A percentile compares a stretch with the other conserved stretches of the same genome.
Evolutionary conservation across 1,139 yeast species (phyloP).

Genomic region (Candida sanyaensis): DNA sequence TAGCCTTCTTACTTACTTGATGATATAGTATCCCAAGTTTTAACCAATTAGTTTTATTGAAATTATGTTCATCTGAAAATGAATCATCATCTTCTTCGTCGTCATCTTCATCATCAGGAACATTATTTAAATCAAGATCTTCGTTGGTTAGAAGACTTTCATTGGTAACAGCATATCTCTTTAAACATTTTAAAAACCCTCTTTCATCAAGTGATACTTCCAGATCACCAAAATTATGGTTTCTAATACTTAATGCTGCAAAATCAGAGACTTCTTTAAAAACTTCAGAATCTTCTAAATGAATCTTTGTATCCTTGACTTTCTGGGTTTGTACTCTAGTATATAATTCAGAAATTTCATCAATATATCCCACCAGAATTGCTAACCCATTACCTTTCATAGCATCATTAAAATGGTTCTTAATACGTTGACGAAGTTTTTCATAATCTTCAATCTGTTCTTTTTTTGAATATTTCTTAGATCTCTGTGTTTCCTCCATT

Average conservation of each 20-base stretch:
- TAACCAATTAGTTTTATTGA: slow-evolving; percentile 56
- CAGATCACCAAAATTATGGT: slow-evolving; percentile 55
- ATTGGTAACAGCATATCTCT: slow-evolving; percentile 31
- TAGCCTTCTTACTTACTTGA: slow-evolving; percentile 48
- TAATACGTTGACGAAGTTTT: slow-evolving; percentile 22
- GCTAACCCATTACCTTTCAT: slow-evolving; percentile 37
- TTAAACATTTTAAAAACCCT: slow-evolving; percentile 46
- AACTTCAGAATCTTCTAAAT: slow-evolving; percentile 40
- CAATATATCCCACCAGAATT: slow-evolving; percentile 27
- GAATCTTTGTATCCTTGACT: slow-evolving; percentile 25
- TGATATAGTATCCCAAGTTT: slow-evolving; percentile 58
- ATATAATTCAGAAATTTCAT: slow-evolving; percentile 31
- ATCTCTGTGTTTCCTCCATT: slow-evolving; percentile 1
- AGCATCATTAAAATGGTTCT: slow-evolving; percentile 27
- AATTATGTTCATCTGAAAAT: slow-evolving; percentile 23
- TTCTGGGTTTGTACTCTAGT: slow-evolving; percentile 30
- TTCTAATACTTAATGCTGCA: slow-evolving; percentile 56
- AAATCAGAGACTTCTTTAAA: slow-evolving; percentile 40
- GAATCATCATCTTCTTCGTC: slow-evolving; percentile 10
- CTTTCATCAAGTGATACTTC: slow-evolving; percentile 49
- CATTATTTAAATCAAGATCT: slow-evolving; percentile 11
- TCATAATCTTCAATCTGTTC: slow-evolving; percentile 28
- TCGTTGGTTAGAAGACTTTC: neutral
- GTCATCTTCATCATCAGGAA: slow-evolving; percentile 8
- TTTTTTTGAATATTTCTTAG: slow-evolving; percentile 13